Evolutionary conservation across 768 basidiomycete genomes (phyloP), one percentile per base, ranked within the genome.

Genomic region (Brasilioporus rufonigricans): DNA sequence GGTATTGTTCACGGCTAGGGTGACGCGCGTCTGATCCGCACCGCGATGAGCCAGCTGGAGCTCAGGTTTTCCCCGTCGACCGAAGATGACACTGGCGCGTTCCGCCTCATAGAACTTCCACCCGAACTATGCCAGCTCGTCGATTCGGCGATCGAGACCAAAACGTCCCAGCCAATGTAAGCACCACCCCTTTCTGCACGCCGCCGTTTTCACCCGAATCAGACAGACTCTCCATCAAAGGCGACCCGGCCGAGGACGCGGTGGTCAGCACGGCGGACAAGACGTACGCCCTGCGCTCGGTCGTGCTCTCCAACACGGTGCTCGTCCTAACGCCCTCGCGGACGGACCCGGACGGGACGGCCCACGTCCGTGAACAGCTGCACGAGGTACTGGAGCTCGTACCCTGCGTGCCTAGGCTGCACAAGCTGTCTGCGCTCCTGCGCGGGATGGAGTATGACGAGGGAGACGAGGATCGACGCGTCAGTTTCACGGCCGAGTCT

Each of bases 231-330:
- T 78, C 79, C 26, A 87, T 98, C 72, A 95, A 93, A 69, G 96
- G 95, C 8, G 76, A 84, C 41, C 70, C 82, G 2, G 78, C 80
- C 27, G 94, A 98, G 61, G 89, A 95, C 62, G 96, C 95, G 0
- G 93, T 97, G 0, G 73, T 96, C 10, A 98, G 96, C 69, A 96
- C 94, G 0, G 61, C 76, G 0, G 78, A 86, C 53, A 84, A 81
- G 66, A 98, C 96, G 0, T 99, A 88, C 66, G 65, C 81, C 2
- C 73, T 98, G 26, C 86, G 95, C 52, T 89, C 93, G 0, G 86
- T 98, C n/a, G 79, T 80, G 10, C 75, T 97, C 44, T 97, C 94
- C 18, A 98, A 98, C 70, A 87, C 93, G 0, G 73, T 95, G 32
- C 76, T 94, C 13, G 80, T 98, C 41, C 77, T 89, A 56, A 84